phyloP scores from a whole-genome alignment of 352 stramenopile species.

The Phytophthora lateralis region DNA sequence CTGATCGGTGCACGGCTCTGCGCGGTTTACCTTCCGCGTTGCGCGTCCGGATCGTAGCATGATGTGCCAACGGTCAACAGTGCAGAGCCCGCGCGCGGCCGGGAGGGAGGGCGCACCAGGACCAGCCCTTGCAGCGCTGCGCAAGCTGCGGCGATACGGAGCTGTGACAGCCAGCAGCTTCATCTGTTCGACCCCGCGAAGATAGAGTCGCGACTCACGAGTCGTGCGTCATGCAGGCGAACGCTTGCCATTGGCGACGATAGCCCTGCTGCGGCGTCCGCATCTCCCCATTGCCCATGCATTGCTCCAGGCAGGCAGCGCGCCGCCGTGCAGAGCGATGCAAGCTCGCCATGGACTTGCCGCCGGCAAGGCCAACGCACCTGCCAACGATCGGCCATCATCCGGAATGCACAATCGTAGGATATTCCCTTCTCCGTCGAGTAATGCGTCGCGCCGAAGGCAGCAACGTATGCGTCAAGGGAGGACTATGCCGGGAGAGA shows the following conservation, averaged over 20 bases:
- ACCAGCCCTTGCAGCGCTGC: slow-evolving; percentile 21
- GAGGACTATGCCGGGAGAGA: not conserved
- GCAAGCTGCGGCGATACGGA: slow-evolving; percentile 11
- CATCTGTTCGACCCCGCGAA: slow-evolving; percentile 9
- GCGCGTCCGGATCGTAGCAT: slow-evolving; percentile 7
- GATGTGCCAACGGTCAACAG: slow-evolving; percentile 27
- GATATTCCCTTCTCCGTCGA: not conserved
- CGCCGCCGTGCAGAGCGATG: not conserved
- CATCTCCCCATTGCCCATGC: not conserved
- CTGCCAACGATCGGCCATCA: slow-evolving; percentile 18
- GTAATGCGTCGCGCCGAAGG: not conserved
- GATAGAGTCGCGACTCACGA: slow-evolving; percentile 1
- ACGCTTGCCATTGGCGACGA: slow-evolving; percentile 16
- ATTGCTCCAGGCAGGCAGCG: not conserved
- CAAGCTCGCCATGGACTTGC: not conserved
- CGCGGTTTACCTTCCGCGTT: not conserved
- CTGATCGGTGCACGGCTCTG: not conserved
- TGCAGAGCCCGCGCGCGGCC: slow-evolving; percentile 11
- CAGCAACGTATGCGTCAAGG: not conserved
- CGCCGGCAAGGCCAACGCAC: no score
- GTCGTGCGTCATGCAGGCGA: slow-evolving; percentile 1
- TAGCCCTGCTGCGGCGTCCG: not conserved
- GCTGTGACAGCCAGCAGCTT: slow-evolving; percentile 20
- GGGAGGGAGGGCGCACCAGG: not conserved
- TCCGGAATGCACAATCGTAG: slow-evolving; percentile 7